A percentile compares a stretch with the other conserved stretches of the same genome.
phyloP scores from a whole-genome alignment of 306 rosid genomes.

The Begonia masoniana region DNA sequence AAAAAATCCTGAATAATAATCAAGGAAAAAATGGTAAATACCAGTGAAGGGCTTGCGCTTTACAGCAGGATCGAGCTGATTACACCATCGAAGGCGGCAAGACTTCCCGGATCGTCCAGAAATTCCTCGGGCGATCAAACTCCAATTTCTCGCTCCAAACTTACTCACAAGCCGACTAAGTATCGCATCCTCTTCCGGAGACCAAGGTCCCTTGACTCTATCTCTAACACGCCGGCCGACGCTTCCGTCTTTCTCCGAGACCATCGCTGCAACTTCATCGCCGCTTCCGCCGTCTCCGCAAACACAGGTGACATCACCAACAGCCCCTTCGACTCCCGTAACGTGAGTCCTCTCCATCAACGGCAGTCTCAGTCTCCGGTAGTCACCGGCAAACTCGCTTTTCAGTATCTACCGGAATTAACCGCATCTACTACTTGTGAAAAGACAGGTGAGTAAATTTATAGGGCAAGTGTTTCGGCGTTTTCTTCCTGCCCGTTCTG shows the following conservation, averaged over 20 bases:
- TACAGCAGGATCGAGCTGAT: conserved; percentile 87
- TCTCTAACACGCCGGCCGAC: conserved; percentile 18
- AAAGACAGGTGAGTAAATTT: conserved; percentile 11
- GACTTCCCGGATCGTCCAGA: conserved; percentile 91
- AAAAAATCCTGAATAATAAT: not conserved
- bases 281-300: conserved; percentile 32
- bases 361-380: conserved; percentile 22
- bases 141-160: conserved; percentile 91
- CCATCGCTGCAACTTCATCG: conserved; percentile 26
- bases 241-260: conserved; percentile 23
- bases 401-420: conserved; percentile 19
- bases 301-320: conserved; percentile 2
- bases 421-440: conserved; percentile 13
- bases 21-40: conserved; percentile 6
- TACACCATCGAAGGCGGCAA: conserved; percentile 94
- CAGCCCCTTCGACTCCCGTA: conserved; percentile 13
- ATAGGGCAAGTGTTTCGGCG: conserved; percentile 23
- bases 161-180: conserved; percentile 70
- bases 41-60: conserved; percentile 92
- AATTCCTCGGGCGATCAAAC: conserved; percentile 83
- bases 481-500: conserved; percentile 8
- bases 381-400: conserved; percentile 1
- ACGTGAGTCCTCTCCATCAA: conserved; percentile 3
- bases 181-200: conserved; percentile 79
- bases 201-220: conserved; percentile 90